Evolutionary conservation across 352 stramenopile species (phyloP).

Genomic region (Phytophthora litchii): DNA sequence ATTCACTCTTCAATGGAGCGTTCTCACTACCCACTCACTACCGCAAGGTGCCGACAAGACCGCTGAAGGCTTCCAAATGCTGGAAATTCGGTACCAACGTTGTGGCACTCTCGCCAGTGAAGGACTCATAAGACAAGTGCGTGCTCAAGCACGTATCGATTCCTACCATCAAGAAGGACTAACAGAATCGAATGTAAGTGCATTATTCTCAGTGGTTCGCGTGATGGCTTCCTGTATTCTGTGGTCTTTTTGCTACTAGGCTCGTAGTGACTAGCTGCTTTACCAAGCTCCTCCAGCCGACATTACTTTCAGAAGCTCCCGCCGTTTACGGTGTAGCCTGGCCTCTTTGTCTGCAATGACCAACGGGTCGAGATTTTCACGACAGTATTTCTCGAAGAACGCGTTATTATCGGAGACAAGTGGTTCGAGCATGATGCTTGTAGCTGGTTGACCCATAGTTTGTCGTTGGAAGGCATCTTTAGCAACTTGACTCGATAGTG

Average conservation of each 20-base stretch:
- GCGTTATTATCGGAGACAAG: conserved; percentile 6
- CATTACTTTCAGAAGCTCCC: conserved; percentile 57
- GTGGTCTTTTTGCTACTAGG: background rate
- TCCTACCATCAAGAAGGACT: conserved; percentile 12
- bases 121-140: conserved; percentile 25
- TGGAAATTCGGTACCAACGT: conserved; percentile 60
- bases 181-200: conserved; percentile 41
- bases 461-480: background rate
- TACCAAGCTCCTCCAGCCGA: conserved; percentile 28
- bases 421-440: conserved; percentile 18
- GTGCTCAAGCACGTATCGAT: conserved; percentile 7
- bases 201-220: conserved; percentile 23
- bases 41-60: conserved; percentile 68
- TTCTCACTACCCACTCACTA: conserved; percentile 49
- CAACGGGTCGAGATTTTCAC: conserved; percentile 22
- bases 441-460: background rate
- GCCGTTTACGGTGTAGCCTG: conserved; percentile 44
- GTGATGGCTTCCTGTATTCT: conserved; percentile 1
- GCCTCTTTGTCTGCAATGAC: conserved; percentile 36
- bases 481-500: too few relatives aligned
- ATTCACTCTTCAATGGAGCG: conserved; percentile 16
- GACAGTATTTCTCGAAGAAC: conserved; percentile 35
- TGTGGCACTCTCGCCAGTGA: conserved; percentile 35
- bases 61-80: conserved; percentile 75
- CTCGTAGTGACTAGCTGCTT: background rate